phyloP scores from a whole-genome alignment of 306 rosid species.

The Styphnolobium japonicum region DNA sequence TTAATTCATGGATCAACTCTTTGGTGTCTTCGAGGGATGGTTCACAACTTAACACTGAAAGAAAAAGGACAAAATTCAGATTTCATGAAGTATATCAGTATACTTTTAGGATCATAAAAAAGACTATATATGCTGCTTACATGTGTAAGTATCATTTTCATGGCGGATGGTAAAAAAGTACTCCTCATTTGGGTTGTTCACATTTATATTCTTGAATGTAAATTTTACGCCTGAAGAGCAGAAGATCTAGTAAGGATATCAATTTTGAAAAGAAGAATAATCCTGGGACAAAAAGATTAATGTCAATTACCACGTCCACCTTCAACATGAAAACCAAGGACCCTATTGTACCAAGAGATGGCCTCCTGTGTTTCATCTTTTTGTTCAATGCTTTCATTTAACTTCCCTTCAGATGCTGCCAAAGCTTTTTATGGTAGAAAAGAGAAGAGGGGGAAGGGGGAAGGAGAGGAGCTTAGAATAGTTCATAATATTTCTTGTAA shows the following conservation, averaged over 20 bases:
- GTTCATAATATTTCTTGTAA: neutral
- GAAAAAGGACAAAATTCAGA: neutral
- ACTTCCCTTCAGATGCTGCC: constrained; percentile 57
- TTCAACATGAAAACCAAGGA: constrained; percentile 78
- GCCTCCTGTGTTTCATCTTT: constrained; percentile 59
- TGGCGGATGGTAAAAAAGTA: constrained; percentile 64
- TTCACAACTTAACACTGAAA: constrained; percentile 73
- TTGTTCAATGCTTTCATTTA: constrained; percentile 33
- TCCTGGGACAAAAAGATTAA: constrained; percentile 7
- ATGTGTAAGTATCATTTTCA: constrained; percentile 56
- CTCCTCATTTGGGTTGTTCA: constrained; percentile 55
- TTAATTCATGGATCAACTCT: constrained; percentile 66
- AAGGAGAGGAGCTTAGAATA: neutral
- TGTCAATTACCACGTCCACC: constrained; percentile 74
- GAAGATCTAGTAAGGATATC: constrained; percentile 19
- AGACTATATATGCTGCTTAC: constrained; percentile 50
- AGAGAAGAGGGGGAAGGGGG: neutral
- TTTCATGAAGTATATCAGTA: constrained; percentile 6
- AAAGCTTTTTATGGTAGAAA: constrained; percentile 23
- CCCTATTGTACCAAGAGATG: constrained; percentile 77
- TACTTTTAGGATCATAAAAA: constrained; percentile 11
- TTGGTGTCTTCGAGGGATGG: constrained; percentile 55
- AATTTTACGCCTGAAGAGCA: constrained; percentile 67
- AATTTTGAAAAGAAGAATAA: constrained; percentile 8
- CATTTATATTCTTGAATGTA: constrained; percentile 63